phyloP scores from a whole-genome alignment of 2,329 filamentous ascomycete species.

The Verticillium klebahnii region DNA sequence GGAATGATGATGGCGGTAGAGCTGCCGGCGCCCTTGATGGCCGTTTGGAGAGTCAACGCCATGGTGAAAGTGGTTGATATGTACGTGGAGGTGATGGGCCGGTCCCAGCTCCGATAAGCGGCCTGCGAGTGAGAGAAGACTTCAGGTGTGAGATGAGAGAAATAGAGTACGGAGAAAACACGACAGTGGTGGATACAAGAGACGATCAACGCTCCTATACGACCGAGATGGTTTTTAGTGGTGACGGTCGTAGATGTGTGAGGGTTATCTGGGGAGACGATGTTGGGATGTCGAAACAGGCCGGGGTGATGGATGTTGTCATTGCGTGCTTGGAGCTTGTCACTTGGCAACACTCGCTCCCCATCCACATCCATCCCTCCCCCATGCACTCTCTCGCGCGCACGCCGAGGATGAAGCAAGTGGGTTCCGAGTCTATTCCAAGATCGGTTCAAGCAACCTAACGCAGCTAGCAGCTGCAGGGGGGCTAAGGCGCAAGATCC shows the following conservation, averaged over 20 bases:
- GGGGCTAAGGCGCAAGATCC: neutral
- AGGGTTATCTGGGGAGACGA: neutral
- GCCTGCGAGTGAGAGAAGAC: neutral
- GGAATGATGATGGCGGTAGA: conserved; percentile 69
- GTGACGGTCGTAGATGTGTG: neutral
- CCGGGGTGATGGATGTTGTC: neutral
- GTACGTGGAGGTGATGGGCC: neutral
- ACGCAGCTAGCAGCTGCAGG: neutral
- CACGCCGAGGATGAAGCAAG: neutral
- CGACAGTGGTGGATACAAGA: neutral
- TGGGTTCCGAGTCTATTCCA: neutral
- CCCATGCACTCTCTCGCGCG: no score
- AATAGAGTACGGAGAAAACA: neutral
- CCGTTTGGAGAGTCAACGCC: conserved; percentile 43
- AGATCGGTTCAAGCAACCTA: neutral
- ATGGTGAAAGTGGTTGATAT: conserved; percentile 16
- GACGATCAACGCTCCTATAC: neutral
- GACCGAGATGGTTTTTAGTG: neutral
- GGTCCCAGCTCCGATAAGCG: neutral
- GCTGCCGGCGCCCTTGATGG: conserved; percentile 40
- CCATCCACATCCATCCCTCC: no score
- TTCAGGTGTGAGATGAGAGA: neutral
- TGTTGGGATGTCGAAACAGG: neutral
- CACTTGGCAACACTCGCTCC: neutral
- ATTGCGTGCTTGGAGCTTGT: conserved; percentile 1